A percentile compares a stretch with the other conserved stretches of the same genome.
phyloP scores from a whole-genome alignment of 2,329 filamentous ascomycete species.

The Fusarium pseudograminearum region DNA sequence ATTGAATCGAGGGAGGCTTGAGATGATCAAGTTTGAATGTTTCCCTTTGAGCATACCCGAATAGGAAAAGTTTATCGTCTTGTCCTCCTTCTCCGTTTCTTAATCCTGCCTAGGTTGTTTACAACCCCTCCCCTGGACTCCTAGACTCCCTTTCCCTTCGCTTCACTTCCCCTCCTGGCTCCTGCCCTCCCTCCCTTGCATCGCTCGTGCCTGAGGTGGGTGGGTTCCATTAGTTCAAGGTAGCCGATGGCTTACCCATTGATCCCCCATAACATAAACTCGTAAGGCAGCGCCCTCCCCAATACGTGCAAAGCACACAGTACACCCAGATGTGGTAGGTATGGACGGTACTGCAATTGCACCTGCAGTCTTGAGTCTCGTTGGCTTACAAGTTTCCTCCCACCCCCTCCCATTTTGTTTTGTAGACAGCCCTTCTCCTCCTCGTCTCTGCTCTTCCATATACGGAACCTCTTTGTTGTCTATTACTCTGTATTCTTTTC shows the following conservation, averaged over 20 bases:
- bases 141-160: slow-evolving; percentile 29
- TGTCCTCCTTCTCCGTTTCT: slow-evolving; percentile 14
- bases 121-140: slow-evolving; percentile 6
- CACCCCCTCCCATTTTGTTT: slow-evolving; percentile 30
- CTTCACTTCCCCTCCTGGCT: slow-evolving; percentile 21
- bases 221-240: slow-evolving; percentile 23
- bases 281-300: slow-evolving; percentile 25
- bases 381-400: slow-evolving; percentile 42
- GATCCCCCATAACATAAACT: slow-evolving; percentile 4
- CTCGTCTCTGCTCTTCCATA: slow-evolving; percentile 3
- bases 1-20: slow-evolving; percentile 29
- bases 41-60: slow-evolving; percentile 18
- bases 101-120: slow-evolving; percentile 20
- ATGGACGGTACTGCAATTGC: slow-evolving; percentile 20
- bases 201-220: slow-evolving; percentile 27
- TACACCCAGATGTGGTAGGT: slow-evolving; percentile 12
- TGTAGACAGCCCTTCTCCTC: slow-evolving; percentile 12
- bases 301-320: slow-evolving; percentile 28
- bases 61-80: slow-evolving; percentile 31
- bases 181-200: slow-evolving; percentile 14
- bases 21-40: slow-evolving; percentile 19
- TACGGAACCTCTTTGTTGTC: slow-evolving; percentile 14
- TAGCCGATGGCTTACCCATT: slow-evolving; percentile 14
- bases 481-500: slow-evolving; percentile 8
- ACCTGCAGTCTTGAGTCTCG: slow-evolving; percentile 21